Evolutionary conservation across 306 rosid species (phyloP).

Genomic region (Canavalia ensiformis): DNA sequence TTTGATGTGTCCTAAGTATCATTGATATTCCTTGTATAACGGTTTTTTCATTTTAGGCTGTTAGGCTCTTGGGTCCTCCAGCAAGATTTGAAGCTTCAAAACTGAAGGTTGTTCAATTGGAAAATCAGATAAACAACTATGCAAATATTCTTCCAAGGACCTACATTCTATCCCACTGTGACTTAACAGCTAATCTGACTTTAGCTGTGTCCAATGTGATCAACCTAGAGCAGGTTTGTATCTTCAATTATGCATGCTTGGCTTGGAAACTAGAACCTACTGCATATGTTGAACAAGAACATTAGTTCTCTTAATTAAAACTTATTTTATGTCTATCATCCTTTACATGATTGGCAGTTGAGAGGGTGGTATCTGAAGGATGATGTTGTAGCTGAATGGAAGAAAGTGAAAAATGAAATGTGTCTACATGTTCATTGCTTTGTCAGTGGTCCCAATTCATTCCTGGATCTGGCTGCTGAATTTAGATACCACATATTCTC

Average conservation of each 20-base stretch:
- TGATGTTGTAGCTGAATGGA: conserved; percentile 99
- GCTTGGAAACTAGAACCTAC: neutral
- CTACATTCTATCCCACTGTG: conserved; percentile 92
- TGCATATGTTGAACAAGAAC: conserved; percentile 13
- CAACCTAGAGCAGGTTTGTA: conserved; percentile 87
- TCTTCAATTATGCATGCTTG: conserved; percentile 12
- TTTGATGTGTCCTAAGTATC: conserved; percentile 20
- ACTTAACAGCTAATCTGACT: conserved; percentile 93
- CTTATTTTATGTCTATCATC: conserved; percentile 22
- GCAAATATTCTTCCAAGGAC: conserved; percentile 87
- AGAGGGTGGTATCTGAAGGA: conserved; percentile 95
- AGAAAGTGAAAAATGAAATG: conserved; percentile 88
- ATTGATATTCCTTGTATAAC: conserved; percentile 29
- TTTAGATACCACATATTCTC: conserved; percentile 96
- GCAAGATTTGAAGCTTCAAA: conserved; percentile 90
- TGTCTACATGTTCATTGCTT: conserved; percentile 94
- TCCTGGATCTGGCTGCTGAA: conserved; percentile 81
- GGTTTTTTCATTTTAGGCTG: conserved; percentile 60
- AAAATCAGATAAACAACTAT: conserved; percentile 63
- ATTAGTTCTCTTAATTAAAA: neutral
- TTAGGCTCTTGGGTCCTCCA: conserved; percentile 80
- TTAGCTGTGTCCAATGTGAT: conserved; percentile 92
- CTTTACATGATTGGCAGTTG: conserved; percentile 61
- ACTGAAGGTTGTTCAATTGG: conserved; percentile 76
- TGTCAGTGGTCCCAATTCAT: conserved; percentile 89